Evolutionary conservation across 1,284 basidiomycete species (phyloP).

Genomic region (Marasmius fiardii): DNA sequence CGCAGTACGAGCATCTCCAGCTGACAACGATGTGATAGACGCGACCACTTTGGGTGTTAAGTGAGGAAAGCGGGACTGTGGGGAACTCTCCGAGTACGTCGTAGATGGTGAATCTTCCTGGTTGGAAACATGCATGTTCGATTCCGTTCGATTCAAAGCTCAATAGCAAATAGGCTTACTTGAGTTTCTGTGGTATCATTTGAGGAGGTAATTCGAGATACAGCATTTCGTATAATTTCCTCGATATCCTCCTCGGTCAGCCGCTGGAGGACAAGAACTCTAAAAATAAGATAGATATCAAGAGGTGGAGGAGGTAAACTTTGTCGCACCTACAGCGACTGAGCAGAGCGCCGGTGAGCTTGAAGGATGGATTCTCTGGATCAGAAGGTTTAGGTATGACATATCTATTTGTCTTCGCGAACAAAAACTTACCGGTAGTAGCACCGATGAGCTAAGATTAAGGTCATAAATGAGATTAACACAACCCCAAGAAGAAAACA

Average conservation of each 20-base stretch:
- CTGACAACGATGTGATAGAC: conserved; percentile 54
- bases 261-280: conserved; percentile 62
- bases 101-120: too few relatives aligned
- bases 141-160: too few relatives aligned
- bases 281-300: conserved; percentile 22
- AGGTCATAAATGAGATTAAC: too few relatives aligned
- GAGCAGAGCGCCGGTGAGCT: conserved; percentile 72
- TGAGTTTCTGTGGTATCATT: too few relatives aligned
- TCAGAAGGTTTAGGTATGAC: too few relatives aligned
- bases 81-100: conserved; percentile 5
- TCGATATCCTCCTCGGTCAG: conserved; percentile 58
- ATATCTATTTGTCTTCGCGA: too few relatives aligned
- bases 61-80: conserved; percentile 36
- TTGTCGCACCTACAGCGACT: conserved; percentile 78
- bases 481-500: too few relatives aligned
- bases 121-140: too few relatives aligned
- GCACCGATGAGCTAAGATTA: conserved; percentile 86
- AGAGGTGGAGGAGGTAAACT: conserved; percentile 20
- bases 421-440: conserved; percentile 50
- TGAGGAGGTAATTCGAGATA: conserved; percentile 37
- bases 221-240: conserved; percentile 48
- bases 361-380: conserved; percentile 90
- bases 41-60: conserved; percentile 45
- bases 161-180: too few relatives aligned
- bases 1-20: conserved; percentile 71